Evolutionary conservation across 441 rosid genomes (phyloP), one percentile per base, ranked within the genome.

Genomic region (Populus trichocarpa): DNA sequence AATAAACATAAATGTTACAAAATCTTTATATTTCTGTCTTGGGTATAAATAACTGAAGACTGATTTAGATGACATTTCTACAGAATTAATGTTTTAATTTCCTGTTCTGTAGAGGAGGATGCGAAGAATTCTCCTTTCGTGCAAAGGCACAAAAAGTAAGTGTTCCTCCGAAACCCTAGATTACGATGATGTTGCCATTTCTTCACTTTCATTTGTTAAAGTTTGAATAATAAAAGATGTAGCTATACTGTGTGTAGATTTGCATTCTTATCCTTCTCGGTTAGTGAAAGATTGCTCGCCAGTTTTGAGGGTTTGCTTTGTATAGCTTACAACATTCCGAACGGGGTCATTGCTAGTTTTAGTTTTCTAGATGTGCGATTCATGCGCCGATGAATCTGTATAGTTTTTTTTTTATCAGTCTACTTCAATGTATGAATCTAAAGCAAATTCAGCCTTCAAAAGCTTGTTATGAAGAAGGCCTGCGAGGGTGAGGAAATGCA

Each of bases 41-140:
- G 20, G 20, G 57, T 50, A 14, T 50, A 50, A 14, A 50, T 50
- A 14, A 50, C 20, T 50, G 20, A 13, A 46, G 57, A 50, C 57
- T 50, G 57, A 50, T 50, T 50, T 50, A 14, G 57, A 50, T 50
- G 57, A 50, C 2, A 14, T 50, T 50, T 50, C 18, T 14, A 5
- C 20, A 50, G 57, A 50, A 50, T 50, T 50, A 14, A 50, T 50
- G 57, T 50, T 50, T 50, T 50, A 16, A 50, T 50, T 50, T 50
- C 13, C 3, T 59, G 32, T 2, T 32, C 79, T 80, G 81, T 87
- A 94, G 98, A 94, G 90, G 98, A 91, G 81, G 95, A 93, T 70
- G 95, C 92, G 13, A 92, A 94, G 86, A 91, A 94, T 35, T 94
- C 97, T 0, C 85, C 85, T 16, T 95, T 90, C 73, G 97, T 86